Conservation (phyloP, 2,329 filamentous ascomycete genomes). For the Apiospora kogelbergensis region DNA sequence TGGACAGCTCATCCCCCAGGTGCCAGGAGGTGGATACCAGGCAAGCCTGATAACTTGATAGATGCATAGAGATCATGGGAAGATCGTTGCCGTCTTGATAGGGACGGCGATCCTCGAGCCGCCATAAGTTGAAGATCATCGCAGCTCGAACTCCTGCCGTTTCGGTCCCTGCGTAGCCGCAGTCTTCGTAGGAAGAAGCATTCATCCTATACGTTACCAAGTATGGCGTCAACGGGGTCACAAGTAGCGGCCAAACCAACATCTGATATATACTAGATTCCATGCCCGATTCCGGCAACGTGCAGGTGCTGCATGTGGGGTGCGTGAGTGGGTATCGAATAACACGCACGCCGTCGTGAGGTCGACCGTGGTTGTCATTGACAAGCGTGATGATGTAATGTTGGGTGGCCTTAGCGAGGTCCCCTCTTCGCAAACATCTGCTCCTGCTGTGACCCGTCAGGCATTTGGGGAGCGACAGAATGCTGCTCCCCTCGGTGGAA, state of each 20-base stretch:
- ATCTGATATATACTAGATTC: not conserved
- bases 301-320: conserved; percentile 27
- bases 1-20: not conserved
- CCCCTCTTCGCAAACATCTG: not conserved
- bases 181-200: not conserved
- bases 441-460: not conserved
- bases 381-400: conserved; percentile 4
- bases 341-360: not conserved
- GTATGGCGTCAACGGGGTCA: conserved; percentile 15
- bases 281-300: conserved; percentile 24
- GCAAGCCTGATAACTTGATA: not conserved
- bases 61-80: not conserved
- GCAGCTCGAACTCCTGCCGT: not conserved
- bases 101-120: not conserved
- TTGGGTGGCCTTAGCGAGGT: not conserved
- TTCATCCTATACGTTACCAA: not conserved
- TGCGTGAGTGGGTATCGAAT: conserved; percentile 18
- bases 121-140: not conserved
- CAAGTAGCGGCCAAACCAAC: conserved; percentile 8
- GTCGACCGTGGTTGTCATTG: not conserved
- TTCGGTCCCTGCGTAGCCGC: not conserved
- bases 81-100: not conserved
- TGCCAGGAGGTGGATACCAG: not conserved
- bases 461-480: not conserved
- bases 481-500: not conserved